A percentile compares a stretch with the other conserved stretches of the same genome.
These are phyloP conservation scores for Lipomyces starkeyi DNA, from an alignment of 805 yeast genomes.

Conservation along the genomic window DNA sequence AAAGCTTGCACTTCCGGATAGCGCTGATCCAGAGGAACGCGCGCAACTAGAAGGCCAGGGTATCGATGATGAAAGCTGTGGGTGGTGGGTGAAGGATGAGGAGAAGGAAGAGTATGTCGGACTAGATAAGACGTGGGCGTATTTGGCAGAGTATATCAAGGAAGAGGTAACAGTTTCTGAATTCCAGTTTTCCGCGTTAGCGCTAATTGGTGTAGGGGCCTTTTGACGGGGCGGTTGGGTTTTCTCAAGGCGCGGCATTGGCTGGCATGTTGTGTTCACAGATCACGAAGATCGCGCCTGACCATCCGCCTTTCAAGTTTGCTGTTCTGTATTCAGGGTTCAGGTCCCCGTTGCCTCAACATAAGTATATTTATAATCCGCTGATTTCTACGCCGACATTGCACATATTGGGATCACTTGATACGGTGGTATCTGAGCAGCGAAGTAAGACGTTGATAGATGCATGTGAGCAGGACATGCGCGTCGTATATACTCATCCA, in stretches of 20 bases:
- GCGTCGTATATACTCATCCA: constrained; percentile 73
- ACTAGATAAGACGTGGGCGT: constrained; percentile 54
- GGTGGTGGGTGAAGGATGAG: constrained; percentile 48
- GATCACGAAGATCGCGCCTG: constrained; percentile 60
- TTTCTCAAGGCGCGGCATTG: constrained; percentile 93
- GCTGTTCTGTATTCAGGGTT: constrained; percentile 78
- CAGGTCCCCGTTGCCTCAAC: constrained; percentile 40
- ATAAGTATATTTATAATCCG: constrained; percentile 45
- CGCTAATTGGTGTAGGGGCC: constrained; percentile 61
- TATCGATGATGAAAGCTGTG: constrained; percentile 49
- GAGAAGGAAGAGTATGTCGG: constrained; percentile 45
- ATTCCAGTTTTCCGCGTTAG: constrained; percentile 74
- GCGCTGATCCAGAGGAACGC: constrained; percentile 54
- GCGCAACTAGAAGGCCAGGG: constrained; percentile 56
- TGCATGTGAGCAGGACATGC: constrained; percentile 52
- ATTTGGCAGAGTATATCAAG: constrained; percentile 60
- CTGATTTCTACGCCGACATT: constrained; percentile 54
- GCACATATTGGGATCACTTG: constrained; percentile 85
- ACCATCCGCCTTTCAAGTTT: constrained; percentile 65
- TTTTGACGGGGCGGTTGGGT: constrained; percentile 86
- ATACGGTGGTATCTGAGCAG: constrained; percentile 79
- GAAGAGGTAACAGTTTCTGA: constrained; percentile 69
- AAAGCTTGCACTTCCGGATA: constrained; percentile 74
- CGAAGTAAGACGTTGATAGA: constrained; percentile 67
- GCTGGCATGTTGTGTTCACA: constrained; percentile 71